A percentile compares a stretch with the other conserved stretches of the same genome.
Conservation (phyloP, 2,329 filamentous ascomycete genomes). For the Microthyrium microscopicum region DNA sequence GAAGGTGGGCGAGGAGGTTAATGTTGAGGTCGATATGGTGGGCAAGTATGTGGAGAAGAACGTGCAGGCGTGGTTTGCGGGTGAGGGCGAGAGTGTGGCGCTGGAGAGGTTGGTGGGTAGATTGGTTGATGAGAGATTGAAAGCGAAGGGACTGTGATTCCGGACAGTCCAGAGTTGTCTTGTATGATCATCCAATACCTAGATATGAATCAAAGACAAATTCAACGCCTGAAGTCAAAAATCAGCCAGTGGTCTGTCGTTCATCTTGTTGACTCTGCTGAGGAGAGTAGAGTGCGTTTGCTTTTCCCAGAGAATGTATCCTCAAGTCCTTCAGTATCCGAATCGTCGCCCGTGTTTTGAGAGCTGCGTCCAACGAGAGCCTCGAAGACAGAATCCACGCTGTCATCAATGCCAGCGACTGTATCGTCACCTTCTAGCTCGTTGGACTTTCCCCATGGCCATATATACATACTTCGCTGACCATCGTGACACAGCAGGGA, state of each 20-base stretch:
- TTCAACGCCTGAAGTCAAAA: too few species aligned
- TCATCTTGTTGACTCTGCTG: too few species aligned
- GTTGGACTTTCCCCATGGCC: constrained; percentile 24
- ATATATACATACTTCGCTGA: constrained; percentile 22
- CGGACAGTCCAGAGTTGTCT: too few species aligned
- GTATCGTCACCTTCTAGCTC: constrained; percentile 2
- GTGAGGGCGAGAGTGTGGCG: constrained; percentile 33
- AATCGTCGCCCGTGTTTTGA: constrained; percentile 1
- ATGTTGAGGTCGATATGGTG: constrained; percentile 83
- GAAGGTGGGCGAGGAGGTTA: constrained; percentile 63
- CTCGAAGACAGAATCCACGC: constrained; percentile 31
- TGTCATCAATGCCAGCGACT: constrained; percentile 14
- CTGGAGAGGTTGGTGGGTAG: constrained; percentile 40
- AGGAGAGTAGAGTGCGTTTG: too few species aligned
- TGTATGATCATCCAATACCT: too few species aligned
- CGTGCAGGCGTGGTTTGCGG: constrained; percentile 59
- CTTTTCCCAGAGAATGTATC: constrained; percentile 5
- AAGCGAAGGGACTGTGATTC: too few species aligned
- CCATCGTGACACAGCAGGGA: constrained; percentile 21
- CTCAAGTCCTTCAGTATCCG: constrained; percentile 4
- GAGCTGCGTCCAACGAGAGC: constrained; percentile 31
- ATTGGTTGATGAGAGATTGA: constrained; percentile 64
- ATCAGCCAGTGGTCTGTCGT: too few species aligned
- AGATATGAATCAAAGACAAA: too few species aligned
- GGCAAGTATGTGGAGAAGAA: constrained; percentile 84